Evolutionary conservation across 768 basidiomycete genomes (phyloP).

Genomic region (Crepidotus variabilis): DNA sequence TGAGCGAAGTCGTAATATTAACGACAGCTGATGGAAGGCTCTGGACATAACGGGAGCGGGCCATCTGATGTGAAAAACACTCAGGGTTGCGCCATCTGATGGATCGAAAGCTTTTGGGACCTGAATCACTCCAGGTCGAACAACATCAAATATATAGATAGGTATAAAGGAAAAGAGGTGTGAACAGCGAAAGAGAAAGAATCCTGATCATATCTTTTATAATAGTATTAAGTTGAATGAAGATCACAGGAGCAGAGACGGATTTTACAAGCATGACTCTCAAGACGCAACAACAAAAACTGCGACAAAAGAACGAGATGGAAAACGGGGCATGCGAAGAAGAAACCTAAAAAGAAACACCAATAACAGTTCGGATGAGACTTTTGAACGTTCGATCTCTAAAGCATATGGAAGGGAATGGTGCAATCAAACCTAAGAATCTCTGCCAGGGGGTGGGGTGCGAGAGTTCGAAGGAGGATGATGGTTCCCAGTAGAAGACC

Average conservation of each 20-base stretch:
- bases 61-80: too few species aligned
- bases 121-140: background rate
- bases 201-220: background rate
- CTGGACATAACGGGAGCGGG: too few species aligned
- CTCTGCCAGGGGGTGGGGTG: constrained; percentile 1
- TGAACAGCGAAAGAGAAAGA: background rate
- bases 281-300: too few species aligned
- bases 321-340: too few species aligned
- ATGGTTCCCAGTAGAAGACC: background rate
- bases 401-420: background rate
- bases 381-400: too few species aligned
- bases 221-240: background rate
- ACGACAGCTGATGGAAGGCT: too few species aligned
- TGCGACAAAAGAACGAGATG: too few species aligned
- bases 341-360: too few species aligned
- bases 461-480: background rate
- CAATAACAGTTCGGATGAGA: too few species aligned
- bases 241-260: background rate
- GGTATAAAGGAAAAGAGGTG: constrained; percentile 5
- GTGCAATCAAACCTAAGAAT: constrained; percentile 2
- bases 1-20: too few species aligned
- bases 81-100: too few species aligned
- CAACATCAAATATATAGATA: constrained; percentile 3
- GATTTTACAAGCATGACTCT: too few species aligned
- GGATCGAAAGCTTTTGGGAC: background rate